Conservation (phyloP, 2,329 filamentous ascomycete genomes). For the Fusarium oxysporum region DNA sequence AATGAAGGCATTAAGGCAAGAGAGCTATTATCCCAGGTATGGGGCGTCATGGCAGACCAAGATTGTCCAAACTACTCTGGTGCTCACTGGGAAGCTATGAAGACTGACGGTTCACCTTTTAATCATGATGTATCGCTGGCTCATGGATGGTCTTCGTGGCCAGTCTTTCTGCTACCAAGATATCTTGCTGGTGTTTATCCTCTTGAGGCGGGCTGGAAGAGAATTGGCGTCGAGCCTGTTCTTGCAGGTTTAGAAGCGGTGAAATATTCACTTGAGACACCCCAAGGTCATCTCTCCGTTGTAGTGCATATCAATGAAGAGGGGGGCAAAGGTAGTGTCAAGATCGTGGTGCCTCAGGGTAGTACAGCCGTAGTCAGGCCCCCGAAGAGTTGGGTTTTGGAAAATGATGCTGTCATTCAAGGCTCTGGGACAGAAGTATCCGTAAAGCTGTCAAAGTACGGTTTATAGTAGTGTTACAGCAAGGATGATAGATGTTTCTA, state of each 20-base stretch:
- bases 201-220: not conserved
- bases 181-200: conserved; percentile 8
- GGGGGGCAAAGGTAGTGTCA: no score
- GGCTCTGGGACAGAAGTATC: not conserved
- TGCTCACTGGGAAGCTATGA: conserved; percentile 3
- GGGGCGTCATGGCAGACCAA: not conserved
- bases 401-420: rapidly evolving
- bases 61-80: not conserved
- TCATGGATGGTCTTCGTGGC: conserved; percentile 15
- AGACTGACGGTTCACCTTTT: not conserved
- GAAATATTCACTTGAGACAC: not conserved
- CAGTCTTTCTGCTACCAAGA: not conserved
- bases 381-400: not conserved
- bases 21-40: not conserved
- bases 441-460: not conserved
- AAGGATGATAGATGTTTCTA: rapidly evolving
- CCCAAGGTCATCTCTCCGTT: rapidly evolving
- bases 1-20: not conserved
- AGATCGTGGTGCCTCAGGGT: not conserved
- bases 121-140: not conserved
- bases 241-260: not conserved
- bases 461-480: rapidly evolving
- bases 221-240: not conserved
- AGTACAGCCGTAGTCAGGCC: not conserved
- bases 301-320: rapidly evolving